Percentiles rank a stretch among this genome's conserved stretches.
phyloP scores from a whole-genome alignment of 108 stramenopile genomes.

The Cafeteria roenbergensis region DNA sequence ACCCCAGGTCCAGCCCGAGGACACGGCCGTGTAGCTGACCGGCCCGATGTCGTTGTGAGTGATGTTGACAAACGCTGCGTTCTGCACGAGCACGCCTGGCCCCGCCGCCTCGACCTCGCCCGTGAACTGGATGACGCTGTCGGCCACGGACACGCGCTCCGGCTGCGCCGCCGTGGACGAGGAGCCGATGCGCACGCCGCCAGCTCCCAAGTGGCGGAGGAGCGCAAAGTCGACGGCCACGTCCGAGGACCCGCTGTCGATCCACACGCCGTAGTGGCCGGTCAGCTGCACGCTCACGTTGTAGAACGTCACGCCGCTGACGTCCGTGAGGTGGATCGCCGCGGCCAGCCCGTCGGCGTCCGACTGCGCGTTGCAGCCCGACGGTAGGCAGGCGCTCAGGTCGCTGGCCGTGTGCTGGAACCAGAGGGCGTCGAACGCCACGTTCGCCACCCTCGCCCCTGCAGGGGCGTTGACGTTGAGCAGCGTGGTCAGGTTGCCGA shows the following conservation, averaged over 20 bases:
- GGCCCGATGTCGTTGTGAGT: background rate
- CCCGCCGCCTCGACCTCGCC: background rate
- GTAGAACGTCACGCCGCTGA: background rate
- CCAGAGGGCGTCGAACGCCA: background rate
- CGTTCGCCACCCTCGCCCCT: background rate
- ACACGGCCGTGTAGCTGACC: background rate
- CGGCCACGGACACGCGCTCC: background rate
- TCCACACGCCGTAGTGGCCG: background rate
- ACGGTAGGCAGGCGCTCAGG: background rate
- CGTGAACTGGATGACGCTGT: background rate
- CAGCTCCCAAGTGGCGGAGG: background rate
- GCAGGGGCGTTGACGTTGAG: background rate
- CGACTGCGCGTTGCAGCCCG: background rate
- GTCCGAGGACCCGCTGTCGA: background rate
- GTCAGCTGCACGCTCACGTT: background rate
- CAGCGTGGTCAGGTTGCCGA: background rate
- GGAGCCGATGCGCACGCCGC: background rate
- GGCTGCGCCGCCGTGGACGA: background rate
- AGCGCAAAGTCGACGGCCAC: background rate
- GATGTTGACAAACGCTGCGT: background rate
- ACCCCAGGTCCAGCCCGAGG: background rate
- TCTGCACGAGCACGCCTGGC: background rate
- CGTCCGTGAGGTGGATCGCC: background rate
- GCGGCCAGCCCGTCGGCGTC: too few relatives aligned
- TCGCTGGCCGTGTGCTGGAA: background rate